A percentile compares a stretch with the other conserved stretches of the same genome.
phyloP scores from a whole-genome alignment of 305 asterid species.

The Solanum hybrid region DNA sequence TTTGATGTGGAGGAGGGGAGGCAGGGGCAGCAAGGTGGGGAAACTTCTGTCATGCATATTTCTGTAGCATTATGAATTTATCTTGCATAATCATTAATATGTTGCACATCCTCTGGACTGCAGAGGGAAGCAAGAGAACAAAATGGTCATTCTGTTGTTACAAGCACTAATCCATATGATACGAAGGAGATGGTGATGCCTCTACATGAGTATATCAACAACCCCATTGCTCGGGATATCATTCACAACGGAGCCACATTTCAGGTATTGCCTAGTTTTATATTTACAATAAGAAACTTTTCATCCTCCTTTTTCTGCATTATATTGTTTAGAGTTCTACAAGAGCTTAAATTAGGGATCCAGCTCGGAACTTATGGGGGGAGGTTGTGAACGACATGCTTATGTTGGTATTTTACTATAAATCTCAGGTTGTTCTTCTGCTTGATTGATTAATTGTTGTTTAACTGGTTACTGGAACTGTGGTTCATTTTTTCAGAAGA shows the following conservation, averaged over 20 bases:
- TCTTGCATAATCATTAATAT: neutral
- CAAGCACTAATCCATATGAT: constrained; percentile 54
- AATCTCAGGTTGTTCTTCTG: neutral
- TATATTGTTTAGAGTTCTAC: neutral
- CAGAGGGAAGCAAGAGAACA: constrained; percentile 78
- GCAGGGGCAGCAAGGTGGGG: neutral
- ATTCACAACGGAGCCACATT: constrained; percentile 95
- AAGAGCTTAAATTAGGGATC: neutral
- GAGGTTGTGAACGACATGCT: neutral
- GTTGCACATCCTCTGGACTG: constrained; percentile 6
- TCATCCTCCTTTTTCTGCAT: neutral
- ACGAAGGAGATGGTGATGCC: constrained; percentile 74
- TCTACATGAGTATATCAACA: constrained; percentile 62
- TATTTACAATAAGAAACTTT: neutral
- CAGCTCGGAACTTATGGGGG: neutral
- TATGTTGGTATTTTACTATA: neutral
- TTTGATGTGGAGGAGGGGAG: neutral
- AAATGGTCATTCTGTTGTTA: constrained; percentile 28
- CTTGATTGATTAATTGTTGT: neutral
- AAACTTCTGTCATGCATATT: neutral
- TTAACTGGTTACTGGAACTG: neutral
- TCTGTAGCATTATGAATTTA: neutral
- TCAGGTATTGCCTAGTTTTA: constrained; percentile 49
- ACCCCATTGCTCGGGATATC: constrained; percentile 72
- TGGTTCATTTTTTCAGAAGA: neutral